These are phyloP conservation scores for Buxus sempervirens DNA, from an alignment of 164 flowering plant species.

Conservation along the genomic window DNA sequence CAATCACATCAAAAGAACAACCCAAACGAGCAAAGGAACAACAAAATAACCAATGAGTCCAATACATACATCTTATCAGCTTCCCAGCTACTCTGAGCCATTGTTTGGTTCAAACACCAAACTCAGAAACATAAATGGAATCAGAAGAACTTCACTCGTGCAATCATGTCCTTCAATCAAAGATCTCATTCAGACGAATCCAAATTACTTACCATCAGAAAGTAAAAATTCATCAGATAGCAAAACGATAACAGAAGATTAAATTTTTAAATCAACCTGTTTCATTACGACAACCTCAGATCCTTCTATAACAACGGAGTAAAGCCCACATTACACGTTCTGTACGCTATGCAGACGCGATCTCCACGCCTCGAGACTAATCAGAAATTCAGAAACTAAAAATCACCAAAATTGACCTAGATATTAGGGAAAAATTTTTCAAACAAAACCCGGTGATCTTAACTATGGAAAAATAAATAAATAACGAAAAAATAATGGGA, in stretches of 20 bases:
- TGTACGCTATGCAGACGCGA: conserved; percentile 14
- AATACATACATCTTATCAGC: conserved; percentile 59
- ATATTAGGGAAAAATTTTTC: neutral
- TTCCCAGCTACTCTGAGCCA: conserved; percentile 76
- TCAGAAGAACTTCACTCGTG: conserved; percentile 11
- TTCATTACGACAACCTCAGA: conserved; percentile 8
- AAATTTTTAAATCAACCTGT: conserved; percentile 1
- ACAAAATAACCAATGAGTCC: neutral
- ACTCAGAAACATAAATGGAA: conserved; percentile 4
- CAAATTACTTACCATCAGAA: neutral
- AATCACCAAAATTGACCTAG: neutral
- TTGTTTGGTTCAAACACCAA: conserved; percentile 15
- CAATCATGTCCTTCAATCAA: conserved; percentile 10
- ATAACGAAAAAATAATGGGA: neutral
- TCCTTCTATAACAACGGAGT: conserved; percentile 10
- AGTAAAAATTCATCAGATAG: neutral
- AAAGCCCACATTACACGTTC: conserved; percentile 24
- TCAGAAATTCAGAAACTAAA: conserved; percentile 10
- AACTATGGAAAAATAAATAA: too few species aligned
- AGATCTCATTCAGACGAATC: neutral
- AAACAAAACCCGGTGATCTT: neutral
- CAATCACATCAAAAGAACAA: neutral
- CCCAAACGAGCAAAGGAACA: neutral
- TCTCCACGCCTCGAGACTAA: conserved; percentile 16
- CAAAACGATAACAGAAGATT: neutral